Evolutionary conservation across 805 yeast species (phyloP).

Genomic region (Yarrowia keelungensis): DNA sequence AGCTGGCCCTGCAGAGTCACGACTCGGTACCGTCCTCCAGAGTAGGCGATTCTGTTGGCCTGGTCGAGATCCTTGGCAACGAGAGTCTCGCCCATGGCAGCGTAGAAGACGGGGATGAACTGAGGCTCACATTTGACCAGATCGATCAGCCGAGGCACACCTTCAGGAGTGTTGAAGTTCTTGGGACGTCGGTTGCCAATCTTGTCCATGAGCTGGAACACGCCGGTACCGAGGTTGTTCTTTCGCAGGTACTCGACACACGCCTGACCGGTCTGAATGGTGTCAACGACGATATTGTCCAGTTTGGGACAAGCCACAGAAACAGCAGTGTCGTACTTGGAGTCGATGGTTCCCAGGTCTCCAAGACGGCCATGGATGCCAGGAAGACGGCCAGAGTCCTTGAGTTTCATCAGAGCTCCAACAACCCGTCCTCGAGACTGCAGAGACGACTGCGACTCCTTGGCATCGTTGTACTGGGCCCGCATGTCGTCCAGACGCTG

Average conservation of each 20-base stretch:
- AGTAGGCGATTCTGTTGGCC: constrained; percentile 90
- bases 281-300: constrained; percentile 92
- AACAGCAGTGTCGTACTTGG: constrained; percentile 87
- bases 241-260: constrained; percentile 84
- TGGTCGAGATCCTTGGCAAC: constrained; percentile 80
- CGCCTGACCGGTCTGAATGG: constrained; percentile 70
- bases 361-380: constrained; percentile 94
- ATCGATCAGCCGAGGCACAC: constrained; percentile 84
- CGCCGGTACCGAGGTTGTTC: constrained; percentile 85
- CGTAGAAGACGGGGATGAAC: constrained; percentile 87
- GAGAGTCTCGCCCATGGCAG: constrained; percentile 83
- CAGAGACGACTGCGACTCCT: constrained; percentile 59
- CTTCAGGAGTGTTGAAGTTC: constrained; percentile 67
- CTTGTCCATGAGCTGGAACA: constrained; percentile 80
- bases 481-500: constrained; percentile 60
- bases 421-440: constrained; percentile 79
- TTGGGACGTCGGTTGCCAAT: constrained; percentile 59
- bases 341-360: constrained; percentile 89
- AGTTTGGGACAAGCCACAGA: constrained; percentile 93
- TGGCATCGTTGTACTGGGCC: constrained; percentile 71
- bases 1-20: constrained; percentile 92
- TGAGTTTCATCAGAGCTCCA: constrained; percentile 68
- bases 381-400: constrained; percentile 77
- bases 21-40: constrained; percentile 79
- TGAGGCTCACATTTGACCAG: constrained; percentile 72